Evolutionary conservation across 2,329 filamentous ascomycete genomes (phyloP), one percentile per base, ranked within the genome.

Genomic region (Pseudogymnoascus sp.): DNA sequence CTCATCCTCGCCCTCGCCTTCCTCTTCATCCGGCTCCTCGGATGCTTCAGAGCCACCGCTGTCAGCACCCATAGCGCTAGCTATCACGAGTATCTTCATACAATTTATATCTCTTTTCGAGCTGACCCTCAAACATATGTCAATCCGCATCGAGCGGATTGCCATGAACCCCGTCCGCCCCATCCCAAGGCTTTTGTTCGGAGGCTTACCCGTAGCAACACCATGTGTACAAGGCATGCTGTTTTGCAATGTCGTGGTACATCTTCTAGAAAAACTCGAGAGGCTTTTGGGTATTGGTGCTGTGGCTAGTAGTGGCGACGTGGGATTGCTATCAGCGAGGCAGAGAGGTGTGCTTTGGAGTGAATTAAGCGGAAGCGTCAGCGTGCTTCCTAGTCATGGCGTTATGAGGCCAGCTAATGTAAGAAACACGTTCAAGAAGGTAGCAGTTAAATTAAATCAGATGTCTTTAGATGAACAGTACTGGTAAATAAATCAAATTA

Each of bases 291-390:
- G 49, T 58, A 58, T 58, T 29, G 49, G 16, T 29, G 3, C 23
- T 58, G 14, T 58, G 26, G 16, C 12, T 58, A 10, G 3, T 35
- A 58, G 38, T 41, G 38, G 38, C 38, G 38, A 41, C 38, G 38
- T 19, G 49, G 26, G 31, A 7, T 35, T 58, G 21, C 21, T 58
- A 29, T 58, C 49, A 58, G 26, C 49, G 21, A 58, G 49, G 31
- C 49, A 58, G 49, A 58, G 14, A 29, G 49, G 29, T 58, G 49
- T 58, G 49, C 49, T 58, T 58, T 58, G 49, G 21, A 58, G 49
- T 19, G 49, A 58, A 58, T 29, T 58, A 35, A 19, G 31, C 16
- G 49, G 21, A 14, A 35, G 26, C 31, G 21, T 6, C 14, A 19
- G 49, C 31, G 26, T 19, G 23, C 26, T 29, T 58, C 31, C 26